phyloP scores from a whole-genome alignment of 192 early-diverging fungal species.

The Coemansia sp. region DNA sequence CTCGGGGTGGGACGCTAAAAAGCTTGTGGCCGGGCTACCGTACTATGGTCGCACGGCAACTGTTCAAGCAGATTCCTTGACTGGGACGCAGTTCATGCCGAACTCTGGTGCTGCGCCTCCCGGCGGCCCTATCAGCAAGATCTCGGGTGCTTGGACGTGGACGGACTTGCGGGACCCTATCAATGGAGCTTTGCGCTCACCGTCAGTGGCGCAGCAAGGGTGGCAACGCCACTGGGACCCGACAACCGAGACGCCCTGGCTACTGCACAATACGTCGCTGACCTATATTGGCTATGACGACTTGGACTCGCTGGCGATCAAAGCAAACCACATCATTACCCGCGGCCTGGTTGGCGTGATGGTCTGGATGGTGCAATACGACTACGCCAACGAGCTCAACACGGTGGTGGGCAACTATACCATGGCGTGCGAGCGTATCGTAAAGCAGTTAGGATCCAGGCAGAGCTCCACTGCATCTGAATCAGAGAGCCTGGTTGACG shows the following conservation, averaged over 20 bases:
- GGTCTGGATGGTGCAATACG: constrained; percentile 70
- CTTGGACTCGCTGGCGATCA: constrained; percentile 57
- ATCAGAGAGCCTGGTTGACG: background rate
- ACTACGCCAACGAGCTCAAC: constrained; percentile 57
- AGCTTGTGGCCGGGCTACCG: constrained; percentile 63
- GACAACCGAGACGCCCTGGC: constrained; percentile 67
- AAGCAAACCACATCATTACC: constrained; percentile 55
- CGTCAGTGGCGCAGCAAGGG: constrained; percentile 26
- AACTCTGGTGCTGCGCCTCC: constrained; percentile 35
- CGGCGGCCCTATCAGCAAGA: constrained; percentile 40
- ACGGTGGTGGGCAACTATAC: constrained; percentile 40
- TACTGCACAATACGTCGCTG: constrained; percentile 59
- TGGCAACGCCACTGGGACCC: constrained; percentile 69
- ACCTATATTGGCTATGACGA: constrained; percentile 75
- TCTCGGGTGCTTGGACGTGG: constrained; percentile 51
- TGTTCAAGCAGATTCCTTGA: constrained; percentile 1
- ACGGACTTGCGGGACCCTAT: constrained; percentile 35
- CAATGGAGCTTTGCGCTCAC: constrained; percentile 29
- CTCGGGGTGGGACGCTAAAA: constrained; percentile 59
- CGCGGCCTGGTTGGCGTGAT: constrained; percentile 62
- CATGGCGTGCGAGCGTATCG: constrained; percentile 21
- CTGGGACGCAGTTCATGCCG: constrained; percentile 27
- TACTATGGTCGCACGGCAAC: constrained; percentile 61
- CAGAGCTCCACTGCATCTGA: background rate
- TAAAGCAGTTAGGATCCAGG: constrained; percentile 2